These are phyloP conservation scores for Cadophora gregata DNA, from an alignment of 2,329 filamentous ascomycete genomes.

Conservation along the genomic window DNA sequence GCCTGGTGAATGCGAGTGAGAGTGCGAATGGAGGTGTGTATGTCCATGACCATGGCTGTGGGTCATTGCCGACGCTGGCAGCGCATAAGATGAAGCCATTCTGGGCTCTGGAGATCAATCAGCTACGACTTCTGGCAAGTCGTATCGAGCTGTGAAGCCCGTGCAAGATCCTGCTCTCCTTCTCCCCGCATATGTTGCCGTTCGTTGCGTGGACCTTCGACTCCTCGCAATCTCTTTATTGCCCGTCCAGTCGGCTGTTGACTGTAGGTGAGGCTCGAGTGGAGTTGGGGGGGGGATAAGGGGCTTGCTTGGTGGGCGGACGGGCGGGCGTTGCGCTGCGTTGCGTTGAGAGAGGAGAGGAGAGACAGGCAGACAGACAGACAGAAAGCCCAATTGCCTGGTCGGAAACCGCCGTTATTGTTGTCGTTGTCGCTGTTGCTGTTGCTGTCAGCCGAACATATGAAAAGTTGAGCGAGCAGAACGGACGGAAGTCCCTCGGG, in stretches of 20 bases:
- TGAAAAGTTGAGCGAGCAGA: too few species aligned
- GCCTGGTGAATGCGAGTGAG: conserved; percentile 46
- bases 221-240: conserved; percentile 26
- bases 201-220: too few species aligned
- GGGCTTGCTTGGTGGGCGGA: background rate
- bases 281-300: background rate
- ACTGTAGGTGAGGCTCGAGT: conserved; percentile 16
- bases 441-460: too few species aligned
- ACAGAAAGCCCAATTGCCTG: background rate
- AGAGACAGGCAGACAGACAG: background rate
- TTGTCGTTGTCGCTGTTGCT: too few species aligned
- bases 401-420: conserved; percentile 2
- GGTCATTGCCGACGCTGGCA: conserved; percentile 44
- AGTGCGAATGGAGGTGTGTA: conserved; percentile 47
- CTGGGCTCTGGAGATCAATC: conserved; percentile 18
- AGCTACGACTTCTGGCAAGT: conserved; percentile 10
- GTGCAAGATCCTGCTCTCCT: conserved; percentile 14
- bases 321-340: too few species aligned
- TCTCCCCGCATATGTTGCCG: conserved; percentile 32
- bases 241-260: conserved; percentile 3
- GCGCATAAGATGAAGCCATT: conserved; percentile 46
- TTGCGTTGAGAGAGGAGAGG: too few species aligned
- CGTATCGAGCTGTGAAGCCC: conserved; percentile 36
- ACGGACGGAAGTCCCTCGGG: background rate
- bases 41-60: conserved; percentile 42